These are phyloP conservation scores for Marasmius oreades DNA, from an alignment of 1,284 basidiomycete genomes.

Conservation along the genomic window DNA sequence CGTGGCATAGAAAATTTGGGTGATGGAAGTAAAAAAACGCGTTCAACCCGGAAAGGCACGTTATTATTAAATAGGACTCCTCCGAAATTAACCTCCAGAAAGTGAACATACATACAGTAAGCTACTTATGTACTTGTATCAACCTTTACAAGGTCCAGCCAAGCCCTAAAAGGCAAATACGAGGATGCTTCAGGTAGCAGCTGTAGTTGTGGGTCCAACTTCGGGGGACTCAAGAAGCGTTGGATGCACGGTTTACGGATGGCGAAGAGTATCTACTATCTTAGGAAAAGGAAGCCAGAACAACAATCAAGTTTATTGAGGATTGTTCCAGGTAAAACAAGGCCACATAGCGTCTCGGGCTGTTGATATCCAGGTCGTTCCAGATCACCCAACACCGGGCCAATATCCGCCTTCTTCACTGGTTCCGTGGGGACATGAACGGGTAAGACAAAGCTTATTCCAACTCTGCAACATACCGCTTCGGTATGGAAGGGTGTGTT, in stretches of 20 bases:
- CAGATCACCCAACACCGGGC: slow-evolving; percentile 82
- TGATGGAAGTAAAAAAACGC: background rate
- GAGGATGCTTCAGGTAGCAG: no score
- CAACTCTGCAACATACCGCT: slow-evolving; percentile 69
- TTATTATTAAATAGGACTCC: background rate
- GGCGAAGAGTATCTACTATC: no score
- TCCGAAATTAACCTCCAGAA: background rate
- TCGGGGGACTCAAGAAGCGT: no score
- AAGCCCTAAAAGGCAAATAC: no score
- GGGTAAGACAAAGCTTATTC: slow-evolving; percentile 86
- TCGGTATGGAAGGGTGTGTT: slow-evolving; percentile 65
- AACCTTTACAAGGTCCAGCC: no score
- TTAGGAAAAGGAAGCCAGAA: no score
- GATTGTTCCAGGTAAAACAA: no score
- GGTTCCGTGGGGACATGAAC: slow-evolving; percentile 30
- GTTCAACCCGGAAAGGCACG: slow-evolving; percentile 6
- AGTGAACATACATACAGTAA: background rate
- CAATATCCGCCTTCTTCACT: slow-evolving; percentile 41
- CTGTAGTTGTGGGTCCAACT: no score
- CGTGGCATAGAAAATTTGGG: background rate
- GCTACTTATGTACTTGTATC: no score
- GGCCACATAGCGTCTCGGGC: slow-evolving; percentile 83
- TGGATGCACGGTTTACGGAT: no score
- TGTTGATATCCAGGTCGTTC: slow-evolving; percentile 77
- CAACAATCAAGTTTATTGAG: no score